phyloP scores from a whole-genome alignment of 495 filamentous ascomycete genomes.

The Bathelium albidoporum region DNA sequence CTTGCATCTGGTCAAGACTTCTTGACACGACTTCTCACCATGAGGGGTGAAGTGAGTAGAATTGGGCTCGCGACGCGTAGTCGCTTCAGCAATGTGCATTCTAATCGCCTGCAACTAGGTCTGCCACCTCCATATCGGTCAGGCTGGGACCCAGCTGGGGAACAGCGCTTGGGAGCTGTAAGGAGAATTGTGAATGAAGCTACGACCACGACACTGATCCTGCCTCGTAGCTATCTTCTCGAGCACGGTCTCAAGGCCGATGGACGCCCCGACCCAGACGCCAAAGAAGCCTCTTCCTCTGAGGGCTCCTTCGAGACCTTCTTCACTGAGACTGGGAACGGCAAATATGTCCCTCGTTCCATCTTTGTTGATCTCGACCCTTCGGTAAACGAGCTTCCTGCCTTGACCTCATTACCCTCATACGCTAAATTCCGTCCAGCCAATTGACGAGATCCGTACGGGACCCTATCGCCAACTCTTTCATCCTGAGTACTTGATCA shows the following conservation, averaged over 20 bases:
- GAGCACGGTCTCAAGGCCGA: slow-evolving; percentile 80
- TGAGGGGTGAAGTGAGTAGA: slow-evolving; percentile 9
- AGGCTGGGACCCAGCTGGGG: slow-evolving; percentile 87
- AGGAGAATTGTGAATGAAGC: slow-evolving; percentile 20
- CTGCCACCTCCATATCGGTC: slow-evolving; percentile 83
- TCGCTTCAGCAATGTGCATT: neutral
- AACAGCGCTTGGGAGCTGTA: slow-evolving; percentile 95
- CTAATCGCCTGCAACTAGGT: slow-evolving; percentile 41
- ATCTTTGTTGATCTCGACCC: slow-evolving; percentile 87
- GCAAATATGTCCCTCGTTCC: slow-evolving; percentile 84
- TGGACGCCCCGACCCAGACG: slow-evolving; percentile 47
- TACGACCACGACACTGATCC: neutral
- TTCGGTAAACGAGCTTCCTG: slow-evolving; percentile 42
- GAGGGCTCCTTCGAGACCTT: slow-evolving; percentile 80
- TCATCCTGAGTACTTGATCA: slow-evolving; percentile 80
- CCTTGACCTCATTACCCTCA: neutral
- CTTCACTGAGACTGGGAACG: slow-evolving; percentile 75
- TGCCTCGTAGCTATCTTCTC: slow-evolving; percentile 60
- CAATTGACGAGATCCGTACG: slow-evolving; percentile 85
- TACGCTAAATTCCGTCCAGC: slow-evolving; percentile 29
- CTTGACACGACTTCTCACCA: neutral
- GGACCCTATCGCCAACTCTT: slow-evolving; percentile 77
- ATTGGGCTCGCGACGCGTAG: neutral
- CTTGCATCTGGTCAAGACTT: neutral
- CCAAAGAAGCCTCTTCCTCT: slow-evolving; percentile 34